These are phyloP conservation scores for Linum usitatissimum DNA, from an alignment of 345 rosid species.

Conservation along the genomic window DNA sequence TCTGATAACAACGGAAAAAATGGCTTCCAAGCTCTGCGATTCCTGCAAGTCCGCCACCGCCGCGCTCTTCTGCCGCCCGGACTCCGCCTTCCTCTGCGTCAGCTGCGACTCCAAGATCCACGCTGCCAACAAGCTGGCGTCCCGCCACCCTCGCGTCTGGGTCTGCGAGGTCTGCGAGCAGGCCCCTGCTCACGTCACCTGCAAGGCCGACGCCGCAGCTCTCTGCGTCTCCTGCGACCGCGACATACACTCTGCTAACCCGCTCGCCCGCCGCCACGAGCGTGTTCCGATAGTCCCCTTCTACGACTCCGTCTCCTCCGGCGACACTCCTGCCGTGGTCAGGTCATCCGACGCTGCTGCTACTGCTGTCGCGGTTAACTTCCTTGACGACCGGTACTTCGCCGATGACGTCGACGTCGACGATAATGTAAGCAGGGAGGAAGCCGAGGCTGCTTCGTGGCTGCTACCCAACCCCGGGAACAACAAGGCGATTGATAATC, in stretches of 20 bases:
- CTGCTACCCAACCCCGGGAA: constrained; percentile 44
- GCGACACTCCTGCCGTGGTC: constrained; percentile 13
- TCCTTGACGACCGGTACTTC: constrained; percentile 37
- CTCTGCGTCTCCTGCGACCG: constrained; percentile 91
- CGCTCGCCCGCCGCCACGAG: constrained; percentile 83
- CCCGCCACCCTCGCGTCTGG: constrained; percentile 90
- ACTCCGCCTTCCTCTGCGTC: constrained; percentile 80
- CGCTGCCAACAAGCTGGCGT: constrained; percentile 88
- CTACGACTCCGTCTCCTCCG: constrained; percentile 42
- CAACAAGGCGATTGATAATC: constrained; percentile 21
- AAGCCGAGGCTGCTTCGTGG: constrained; percentile 84
- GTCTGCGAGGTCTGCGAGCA: constrained; percentile 98
- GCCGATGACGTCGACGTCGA: constrained; percentile 33
- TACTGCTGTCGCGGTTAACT: constrained; percentile 23
- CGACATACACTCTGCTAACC: constrained; percentile 95
- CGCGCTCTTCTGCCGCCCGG: constrained; percentile 71
- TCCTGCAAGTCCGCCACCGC: constrained; percentile 93
- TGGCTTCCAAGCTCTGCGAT: constrained; percentile 91
- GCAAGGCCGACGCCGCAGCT: constrained; percentile 99
- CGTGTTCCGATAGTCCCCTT: constrained; percentile 75
- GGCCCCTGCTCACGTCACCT: constrained; percentile 91
- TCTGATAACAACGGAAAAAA: constrained; percentile 20
- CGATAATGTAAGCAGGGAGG: constrained; percentile 54
- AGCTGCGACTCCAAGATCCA: constrained; percentile 80
- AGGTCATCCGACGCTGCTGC: constrained; percentile 6